Evolutionary conservation across 805 yeast species (phyloP), one percentile per base, ranked within the genome.

Genomic region (Torulaspora indica): DNA sequence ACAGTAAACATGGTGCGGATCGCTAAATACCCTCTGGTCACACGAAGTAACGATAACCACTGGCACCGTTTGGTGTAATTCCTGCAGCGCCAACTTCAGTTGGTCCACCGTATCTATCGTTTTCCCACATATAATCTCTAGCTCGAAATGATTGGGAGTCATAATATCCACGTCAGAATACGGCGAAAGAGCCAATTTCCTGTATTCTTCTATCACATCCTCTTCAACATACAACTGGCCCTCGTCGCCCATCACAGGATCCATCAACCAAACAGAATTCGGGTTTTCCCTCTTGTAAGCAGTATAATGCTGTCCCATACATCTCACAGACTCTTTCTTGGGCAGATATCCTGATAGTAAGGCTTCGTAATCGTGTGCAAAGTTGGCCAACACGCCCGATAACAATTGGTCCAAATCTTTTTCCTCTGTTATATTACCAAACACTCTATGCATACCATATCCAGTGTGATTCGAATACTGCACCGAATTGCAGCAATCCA

Each of bases 381-480:
- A 51, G 6, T 78, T 73, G 3, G 67, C 67, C 10, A 66, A 55
- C 10, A 91, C 61, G 0, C 95, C 95, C 3, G 66, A 52, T 40
- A 75, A 74, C 8, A 62, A 31, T 2, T 85, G 62, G 1, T 71
- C 76, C 8, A 52, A 41, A 13, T 90, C 60, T 32, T 73, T 73
- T 1, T 64, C 63, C 0, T 78, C 69, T 2, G 70, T 53, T 2
- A 77, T 69, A 41, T 73, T 72, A 20, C 51, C 51, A 12, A 71
- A 62, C 3, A 96, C 96, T 32, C 69, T 70, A 55, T 82, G 78
- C n/a, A 64, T 50, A 0, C 85, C 86, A 63, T 88, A 88, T 1
- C 96, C 98, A 2, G 97, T 91, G 66, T 91, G 97, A 57, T 91
- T 89, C 1, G 96, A 86, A 55, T 82, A 81, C 57, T 87, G 85